phyloP scores from a whole-genome alignment of 345 rosid genomes.

The Geranium rotundifolium region DNA sequence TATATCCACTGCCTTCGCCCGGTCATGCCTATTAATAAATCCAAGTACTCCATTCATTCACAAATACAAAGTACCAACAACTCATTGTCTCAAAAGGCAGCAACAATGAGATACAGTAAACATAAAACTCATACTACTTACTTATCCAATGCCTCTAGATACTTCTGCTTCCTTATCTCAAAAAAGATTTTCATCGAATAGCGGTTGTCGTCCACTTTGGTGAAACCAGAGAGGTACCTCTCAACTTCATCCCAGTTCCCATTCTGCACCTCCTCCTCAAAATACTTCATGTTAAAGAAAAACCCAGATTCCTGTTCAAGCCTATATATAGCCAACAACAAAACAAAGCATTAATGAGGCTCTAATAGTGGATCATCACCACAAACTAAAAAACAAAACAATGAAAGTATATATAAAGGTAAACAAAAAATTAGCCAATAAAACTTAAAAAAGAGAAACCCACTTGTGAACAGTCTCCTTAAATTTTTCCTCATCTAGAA shows the following conservation, averaged over 20 bases:
- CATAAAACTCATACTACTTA: conserved; percentile 17
- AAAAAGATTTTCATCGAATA: conserved; percentile 98
- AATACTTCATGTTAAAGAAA: conserved; percentile 97
- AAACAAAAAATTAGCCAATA: background rate
- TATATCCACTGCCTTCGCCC: conserved; percentile 90
- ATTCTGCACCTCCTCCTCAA: conserved; percentile 92
- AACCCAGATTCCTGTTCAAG: conserved; percentile 99
- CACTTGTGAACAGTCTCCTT: conserved; percentile 98
- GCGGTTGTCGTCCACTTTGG: conserved; percentile 92
- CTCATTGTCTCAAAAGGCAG: background rate
- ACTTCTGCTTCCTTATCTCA: conserved; percentile 98
- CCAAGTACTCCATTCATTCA: conserved; percentile 5
- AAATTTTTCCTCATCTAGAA: conserved; percentile 97
- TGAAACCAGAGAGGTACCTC: conserved; percentile 94
- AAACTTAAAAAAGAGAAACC: conserved; percentile 13
- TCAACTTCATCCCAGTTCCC: conserved; percentile 99
- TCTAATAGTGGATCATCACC: background rate
- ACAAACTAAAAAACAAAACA: conserved; percentile 1
- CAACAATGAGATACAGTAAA: background rate
- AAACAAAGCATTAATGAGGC: conserved; percentile 10
- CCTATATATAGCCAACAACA: conserved; percentile 25
- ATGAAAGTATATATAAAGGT: background rate
- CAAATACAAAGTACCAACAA: background rate
- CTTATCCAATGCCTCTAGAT: conserved; percentile 98
- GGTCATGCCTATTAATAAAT: conserved; percentile 58